Evolutionary conservation across 2,329 filamentous ascomycete genomes (phyloP).

Genomic region (Chaetomiaceae sp.): DNA sequence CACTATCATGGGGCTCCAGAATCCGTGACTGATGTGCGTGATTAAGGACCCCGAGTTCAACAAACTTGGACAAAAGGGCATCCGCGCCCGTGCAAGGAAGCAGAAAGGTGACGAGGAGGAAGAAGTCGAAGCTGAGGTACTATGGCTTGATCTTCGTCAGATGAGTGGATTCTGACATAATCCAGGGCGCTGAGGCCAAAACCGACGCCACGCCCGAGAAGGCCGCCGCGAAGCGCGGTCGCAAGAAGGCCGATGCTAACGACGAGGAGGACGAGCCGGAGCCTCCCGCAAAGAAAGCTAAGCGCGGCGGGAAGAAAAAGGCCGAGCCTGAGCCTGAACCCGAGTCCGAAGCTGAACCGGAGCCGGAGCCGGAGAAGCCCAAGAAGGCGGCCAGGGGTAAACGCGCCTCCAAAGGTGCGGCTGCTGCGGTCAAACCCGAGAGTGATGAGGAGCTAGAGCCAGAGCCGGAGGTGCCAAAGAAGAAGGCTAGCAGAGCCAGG

Average conservation of each 20-base stretch:
- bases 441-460: not conserved
- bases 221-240: slow-evolving; percentile 32
- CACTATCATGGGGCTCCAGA: not conserved
- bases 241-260: slow-evolving; percentile 30
- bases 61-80: slow-evolving; percentile 58
- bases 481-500: slow-evolving; percentile 5
- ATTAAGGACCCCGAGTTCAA: slow-evolving; percentile 70
- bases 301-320: slow-evolving; percentile 23
- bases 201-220: slow-evolving; percentile 24
- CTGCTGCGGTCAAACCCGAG: slow-evolving; percentile 7
- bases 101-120: slow-evolving; percentile 31
- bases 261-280: slow-evolving; percentile 28
- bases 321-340: not conserved
- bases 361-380: slow-evolving; percentile 8
- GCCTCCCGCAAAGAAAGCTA: slow-evolving; percentile 35
- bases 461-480: slow-evolving; percentile 13
- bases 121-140: slow-evolving; percentile 11
- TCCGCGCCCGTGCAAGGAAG: slow-evolving; percentile 42
- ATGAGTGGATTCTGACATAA: not conserved
- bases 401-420: slow-evolving; percentile 18
- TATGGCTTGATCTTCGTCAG: not conserved
- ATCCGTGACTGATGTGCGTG: slow-evolving; percentile 5
- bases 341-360: not conserved
- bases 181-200: slow-evolving; percentile 22
- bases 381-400: slow-evolving; percentile 13